Evolutionary conservation across 176 grass and related monocot genomes (phyloP), one percentile per base, ranked within the genome.

Genomic region (Typha latifolia): DNA sequence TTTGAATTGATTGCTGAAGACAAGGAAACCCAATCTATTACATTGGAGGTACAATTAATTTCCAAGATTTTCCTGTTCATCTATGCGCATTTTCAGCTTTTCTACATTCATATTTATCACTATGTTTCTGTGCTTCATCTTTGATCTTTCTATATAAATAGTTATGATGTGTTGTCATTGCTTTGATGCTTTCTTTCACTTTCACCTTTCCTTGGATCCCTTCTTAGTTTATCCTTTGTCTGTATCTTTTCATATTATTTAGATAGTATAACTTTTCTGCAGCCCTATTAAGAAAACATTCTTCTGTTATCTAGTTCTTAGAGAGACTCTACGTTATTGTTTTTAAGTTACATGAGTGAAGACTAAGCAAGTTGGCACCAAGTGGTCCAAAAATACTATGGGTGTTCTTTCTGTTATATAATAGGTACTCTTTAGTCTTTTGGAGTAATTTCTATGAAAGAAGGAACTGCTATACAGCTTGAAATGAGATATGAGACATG

Each of bases 11-110:
- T 99, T 72, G 69, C 89, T 19, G 89, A 99, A 65, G 89, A 93
- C 68, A 93, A 87, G 90, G 94, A 93, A 83, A 99, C 89, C 64
- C 94, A 99, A 74, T 72, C 24, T 78, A 32, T 99, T 18, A 74
- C 81, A 48, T 81, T 99, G 5, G 84, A 99, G 85, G 86, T 95
- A 62, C 13, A 26, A 55, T 31, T 49, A 20, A 31, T 10, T 31
- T 77, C 19, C 57, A 32, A 7, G 7, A 61, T 8, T 48, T 49
- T 2, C 8, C 18, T 18, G 15, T 59, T 55, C 15, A 14, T 55
- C 18, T 16, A 55, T 59, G 18, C 16, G 6, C 10, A 16, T 57
- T 57, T 57, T 20, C 10, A 9, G n/a, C 53, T 57, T 15, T 59
- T 19, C 11, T 21, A 9, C 6, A 10, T 22, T 18, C 52, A 57